These are phyloP conservation scores for Lentinus brumalis DNA, from an alignment of 768 basidiomycete species.

Conservation along the genomic window DNA sequence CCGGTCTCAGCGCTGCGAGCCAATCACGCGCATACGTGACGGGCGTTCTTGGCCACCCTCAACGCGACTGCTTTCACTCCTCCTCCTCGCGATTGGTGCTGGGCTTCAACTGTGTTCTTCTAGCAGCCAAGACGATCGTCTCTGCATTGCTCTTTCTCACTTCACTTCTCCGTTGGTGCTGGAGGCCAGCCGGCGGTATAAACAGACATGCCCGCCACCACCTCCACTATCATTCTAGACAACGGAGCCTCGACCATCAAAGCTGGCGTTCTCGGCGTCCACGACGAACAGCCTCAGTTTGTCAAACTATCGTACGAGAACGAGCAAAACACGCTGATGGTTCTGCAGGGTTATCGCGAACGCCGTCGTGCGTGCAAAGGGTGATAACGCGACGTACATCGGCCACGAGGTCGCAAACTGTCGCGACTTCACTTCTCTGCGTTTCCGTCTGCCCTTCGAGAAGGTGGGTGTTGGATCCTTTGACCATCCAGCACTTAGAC, in stretches of 20 bases:
- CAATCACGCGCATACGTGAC: background rate
- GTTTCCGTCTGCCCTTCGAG: constrained; percentile 86
- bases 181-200: background rate
- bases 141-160: constrained; percentile 5
- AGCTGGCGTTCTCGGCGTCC: constrained; percentile 50
- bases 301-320: background rate
- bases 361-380: constrained; percentile 82
- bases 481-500: constrained; percentile 11
- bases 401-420: constrained; percentile 84
- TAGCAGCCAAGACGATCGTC: background rate
- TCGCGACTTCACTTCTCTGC: constrained; percentile 76
- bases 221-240: constrained; percentile 62
- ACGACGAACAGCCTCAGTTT: constrained; percentile 34
- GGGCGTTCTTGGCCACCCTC: background rate
- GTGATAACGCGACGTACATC: constrained; percentile 79
- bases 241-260: constrained; percentile 89
- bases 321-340: background rate
- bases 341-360: constrained; percentile 70
- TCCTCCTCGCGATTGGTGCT: background rate
- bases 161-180: constrained; percentile 9
- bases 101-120: constrained; percentile 5
- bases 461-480: constrained; percentile 52
- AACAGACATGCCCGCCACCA: background rate
- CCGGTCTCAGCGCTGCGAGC: background rate
- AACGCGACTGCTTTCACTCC: background rate